A percentile compares a stretch with the other conserved stretches of the same genome.
These are phyloP conservation scores for Phytophthora syringae DNA, from an alignment of 352 stramenopile genomes.

Conservation along the genomic window DNA sequence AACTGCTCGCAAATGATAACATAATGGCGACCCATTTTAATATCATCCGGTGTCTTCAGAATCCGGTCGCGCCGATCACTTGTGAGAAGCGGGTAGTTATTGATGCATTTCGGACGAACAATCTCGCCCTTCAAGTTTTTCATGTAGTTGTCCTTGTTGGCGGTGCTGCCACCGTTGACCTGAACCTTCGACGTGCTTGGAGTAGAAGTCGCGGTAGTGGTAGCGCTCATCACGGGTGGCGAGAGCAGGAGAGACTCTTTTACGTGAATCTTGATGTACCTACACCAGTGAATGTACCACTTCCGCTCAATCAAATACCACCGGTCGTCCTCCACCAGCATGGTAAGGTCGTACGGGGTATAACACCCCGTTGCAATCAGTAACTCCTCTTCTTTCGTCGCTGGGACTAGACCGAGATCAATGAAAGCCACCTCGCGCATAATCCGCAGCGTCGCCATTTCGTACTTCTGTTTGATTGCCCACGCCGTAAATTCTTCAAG, in stretches of 20 bases:
- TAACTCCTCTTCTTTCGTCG: slow-evolving; percentile 81
- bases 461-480: slow-evolving; percentile 71
- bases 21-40: slow-evolving; percentile 85
- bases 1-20: slow-evolving; percentile 88
- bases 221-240: slow-evolving; percentile 18
- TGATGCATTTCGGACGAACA: slow-evolving; percentile 82
- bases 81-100: slow-evolving; percentile 80
- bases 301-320: slow-evolving; percentile 88
- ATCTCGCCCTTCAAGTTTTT: slow-evolving; percentile 85
- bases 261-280: slow-evolving; percentile 69
- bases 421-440: slow-evolving; percentile 89
- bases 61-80: slow-evolving; percentile 73
- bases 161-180: slow-evolving; percentile 28
- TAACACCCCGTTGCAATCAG: slow-evolving; percentile 77
- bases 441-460: slow-evolving; percentile 79
- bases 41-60: slow-evolving; percentile 74
- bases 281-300: slow-evolving; percentile 88
- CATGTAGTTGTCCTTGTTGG: slow-evolving; percentile 69
- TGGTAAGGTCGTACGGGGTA: slow-evolving; percentile 69
- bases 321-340: slow-evolving; percentile 80
- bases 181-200: slow-evolving; percentile 49
- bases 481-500: slow-evolving; percentile 77
- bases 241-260: slow-evolving; percentile 41
- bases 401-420: slow-evolving; percentile 75
- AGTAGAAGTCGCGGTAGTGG: slow-evolving; percentile 28